Conservation (phyloP, 768 basidiomycete species). For the Lactarius quietus region DNA sequence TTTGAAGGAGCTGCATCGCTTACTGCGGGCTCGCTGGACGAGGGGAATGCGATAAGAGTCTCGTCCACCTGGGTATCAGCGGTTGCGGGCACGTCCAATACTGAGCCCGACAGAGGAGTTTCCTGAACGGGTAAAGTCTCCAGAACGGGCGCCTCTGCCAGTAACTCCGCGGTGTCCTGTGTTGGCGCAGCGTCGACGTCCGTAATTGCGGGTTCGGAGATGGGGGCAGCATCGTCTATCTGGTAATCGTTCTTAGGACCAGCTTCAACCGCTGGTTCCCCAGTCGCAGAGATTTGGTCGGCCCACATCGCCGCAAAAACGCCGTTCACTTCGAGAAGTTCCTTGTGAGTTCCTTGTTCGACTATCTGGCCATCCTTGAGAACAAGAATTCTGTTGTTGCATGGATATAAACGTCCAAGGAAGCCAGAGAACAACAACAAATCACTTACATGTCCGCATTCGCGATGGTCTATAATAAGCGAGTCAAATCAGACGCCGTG, state of each 20-base stretch:
- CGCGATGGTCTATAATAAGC: conserved; percentile 46
- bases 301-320: conserved; percentile 88
- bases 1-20: conserved; percentile 26
- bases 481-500: conserved; percentile 16
- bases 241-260: conserved; percentile 45
- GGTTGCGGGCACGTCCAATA: conserved; percentile 13
- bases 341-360: conserved; percentile 77
- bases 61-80: conserved; percentile 31
- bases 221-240: conserved; percentile 33
- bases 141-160: conserved; percentile 20
- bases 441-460: conserved; percentile 46
- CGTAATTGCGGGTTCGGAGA: conserved; percentile 7
- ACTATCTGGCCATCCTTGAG: conserved; percentile 86
- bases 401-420: conserved; percentile 17
- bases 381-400: conserved; percentile 68
- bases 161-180: conserved; percentile 18
- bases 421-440: conserved; percentile 2
- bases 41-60: conserved; percentile 35
- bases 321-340: conserved; percentile 68
- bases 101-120: neutral
- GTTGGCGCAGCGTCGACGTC: conserved; percentile 20
- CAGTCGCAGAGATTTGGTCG: conserved; percentile 68
- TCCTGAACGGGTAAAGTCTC: conserved; percentile 23
- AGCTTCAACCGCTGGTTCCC: conserved; percentile 43
- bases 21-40: conserved; percentile 33